phyloP scores from a whole-genome alignment of 2,329 filamentous ascomycete genomes.

The Colletotrichum phormii region DNA sequence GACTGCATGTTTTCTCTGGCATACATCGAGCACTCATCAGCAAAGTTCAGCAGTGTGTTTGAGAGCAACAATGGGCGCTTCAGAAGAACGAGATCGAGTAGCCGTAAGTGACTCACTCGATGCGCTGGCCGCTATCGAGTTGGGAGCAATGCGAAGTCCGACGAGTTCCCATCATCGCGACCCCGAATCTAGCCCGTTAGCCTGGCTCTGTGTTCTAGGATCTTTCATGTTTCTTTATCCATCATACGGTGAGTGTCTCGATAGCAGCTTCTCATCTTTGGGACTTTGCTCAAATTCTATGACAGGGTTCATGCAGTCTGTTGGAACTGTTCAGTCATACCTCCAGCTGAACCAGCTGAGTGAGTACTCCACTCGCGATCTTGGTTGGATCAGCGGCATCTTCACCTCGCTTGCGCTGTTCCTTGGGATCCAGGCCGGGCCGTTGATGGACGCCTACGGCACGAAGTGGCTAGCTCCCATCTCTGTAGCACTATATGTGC shows the following conservation, averaged over 20 bases:
- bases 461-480: conserved; percentile 52
- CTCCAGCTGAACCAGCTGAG: conserved; percentile 57
- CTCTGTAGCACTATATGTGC: conserved; percentile 50
- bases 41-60: background rate
- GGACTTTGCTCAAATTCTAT: background rate
- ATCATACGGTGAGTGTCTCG: conserved; percentile 18
- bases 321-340: conserved; percentile 62
- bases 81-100: background rate
- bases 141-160: background rate
- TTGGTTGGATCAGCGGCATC: conserved; percentile 62
- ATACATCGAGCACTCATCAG: background rate
- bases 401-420: conserved; percentile 57
- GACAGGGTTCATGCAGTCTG: conserved; percentile 57
- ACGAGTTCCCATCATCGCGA: background rate
- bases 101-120: background rate
- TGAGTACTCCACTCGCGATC: conserved; percentile 53
- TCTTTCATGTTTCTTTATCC: conserved; percentile 35
- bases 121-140: background rate
- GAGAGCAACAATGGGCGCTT: background rate
- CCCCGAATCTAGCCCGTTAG: conserved; percentile 25
- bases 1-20: background rate
- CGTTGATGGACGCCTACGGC: conserved; percentile 60
- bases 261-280: background rate
- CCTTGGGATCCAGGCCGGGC: conserved; percentile 59
- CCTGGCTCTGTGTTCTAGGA: conserved; percentile 33